Conservation (phyloP, 768 basidiomycete species). For the Xerocomus brunneocitrinus region DNA sequence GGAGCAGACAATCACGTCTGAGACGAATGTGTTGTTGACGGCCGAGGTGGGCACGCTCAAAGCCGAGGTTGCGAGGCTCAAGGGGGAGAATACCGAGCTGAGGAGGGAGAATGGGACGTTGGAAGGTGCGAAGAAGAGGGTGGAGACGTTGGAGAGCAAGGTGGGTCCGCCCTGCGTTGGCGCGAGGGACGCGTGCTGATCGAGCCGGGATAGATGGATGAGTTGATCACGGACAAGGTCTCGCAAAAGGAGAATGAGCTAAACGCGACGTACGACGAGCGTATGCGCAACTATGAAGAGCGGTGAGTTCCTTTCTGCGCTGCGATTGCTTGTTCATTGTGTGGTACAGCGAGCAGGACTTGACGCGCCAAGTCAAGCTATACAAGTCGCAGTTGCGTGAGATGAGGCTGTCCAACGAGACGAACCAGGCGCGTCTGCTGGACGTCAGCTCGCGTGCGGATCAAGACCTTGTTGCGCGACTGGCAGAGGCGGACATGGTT, state of each 20-base stretch:
- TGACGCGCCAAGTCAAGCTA: constrained; percentile 87
- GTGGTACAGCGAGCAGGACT: constrained; percentile 74
- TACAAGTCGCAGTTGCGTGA: constrained; percentile 87
- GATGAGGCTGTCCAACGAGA: constrained; percentile 86
- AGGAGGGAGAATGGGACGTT: constrained; percentile 62
- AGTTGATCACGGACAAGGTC: constrained; percentile 84
- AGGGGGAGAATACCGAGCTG: constrained; percentile 80
- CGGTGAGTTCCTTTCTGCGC: constrained; percentile 47
- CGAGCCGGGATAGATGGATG: constrained; percentile 73
- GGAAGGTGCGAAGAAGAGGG: constrained; percentile 70
- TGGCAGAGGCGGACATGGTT: constrained; percentile 93
- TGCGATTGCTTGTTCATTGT: not conserved
- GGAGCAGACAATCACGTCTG: constrained; percentile 87
- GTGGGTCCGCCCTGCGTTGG: constrained; percentile 34
- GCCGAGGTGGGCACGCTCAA: constrained; percentile 79
- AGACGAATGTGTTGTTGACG: constrained; percentile 20
- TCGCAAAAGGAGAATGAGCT: constrained; percentile 93
- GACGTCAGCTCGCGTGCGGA: constrained; percentile 92
- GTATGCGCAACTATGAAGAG: constrained; percentile 92
- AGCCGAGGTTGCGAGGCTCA: constrained; percentile 62
- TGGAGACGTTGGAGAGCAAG: constrained; percentile 80
- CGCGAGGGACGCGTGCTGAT: constrained; percentile 3
- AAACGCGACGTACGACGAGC: constrained; percentile 95
- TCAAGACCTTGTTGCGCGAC: constrained; percentile 84
- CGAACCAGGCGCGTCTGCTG: constrained; percentile 86